Evolutionary conservation across 768 basidiomycete species (phyloP), one percentile per base, ranked within the genome.

Genomic region (Russula earlei): DNA sequence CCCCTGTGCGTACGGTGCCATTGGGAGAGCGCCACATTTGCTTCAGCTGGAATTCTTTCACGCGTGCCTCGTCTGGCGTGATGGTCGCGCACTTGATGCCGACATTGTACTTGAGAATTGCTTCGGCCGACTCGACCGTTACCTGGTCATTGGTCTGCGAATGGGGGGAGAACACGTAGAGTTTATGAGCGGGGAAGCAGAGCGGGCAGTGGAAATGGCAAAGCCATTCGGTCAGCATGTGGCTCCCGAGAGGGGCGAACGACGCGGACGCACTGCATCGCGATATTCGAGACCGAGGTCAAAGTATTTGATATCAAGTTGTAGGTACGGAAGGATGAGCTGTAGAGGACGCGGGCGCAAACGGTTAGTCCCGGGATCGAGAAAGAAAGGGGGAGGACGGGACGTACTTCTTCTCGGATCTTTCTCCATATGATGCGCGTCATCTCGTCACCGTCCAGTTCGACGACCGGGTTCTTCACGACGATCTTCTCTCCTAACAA

Each of bases 51-150:
- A 96, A 99, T 72, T 98, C 96, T 68, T 93, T 74, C 45, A 97
- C 92, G 55, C 94, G 86, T 22, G 84, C 91, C 69, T 98, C 95
- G 68, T 99, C 96, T 6, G 96, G 96, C 1, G 96, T 99, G 73
- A 98, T 98, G 43, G 95, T 98, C 38, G 94, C 95, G 74, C 95
- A 99, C 72, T 99, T 99, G 75, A 98, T 93, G 61, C 95, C 96
- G 62, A 99, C 96, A 61, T 85, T 85, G 80, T 96, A 83, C 71
- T 96, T 79, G 55, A 88, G 77, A 68, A 97, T 97, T 54, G 96
- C 96, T 63, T 97, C 83, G 17, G 95, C 94, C 25, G 93, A 87
- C 11, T 97, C 93, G 58, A 91, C 69, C 6, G 96, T 99, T 33
- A 99, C 85, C 71, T 86, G 74, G 73, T 99, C 96, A 64, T 92